These are phyloP conservation scores for Mycena amicta DNA, from an alignment of 768 basidiomycete species.

Conservation along the genomic window DNA sequence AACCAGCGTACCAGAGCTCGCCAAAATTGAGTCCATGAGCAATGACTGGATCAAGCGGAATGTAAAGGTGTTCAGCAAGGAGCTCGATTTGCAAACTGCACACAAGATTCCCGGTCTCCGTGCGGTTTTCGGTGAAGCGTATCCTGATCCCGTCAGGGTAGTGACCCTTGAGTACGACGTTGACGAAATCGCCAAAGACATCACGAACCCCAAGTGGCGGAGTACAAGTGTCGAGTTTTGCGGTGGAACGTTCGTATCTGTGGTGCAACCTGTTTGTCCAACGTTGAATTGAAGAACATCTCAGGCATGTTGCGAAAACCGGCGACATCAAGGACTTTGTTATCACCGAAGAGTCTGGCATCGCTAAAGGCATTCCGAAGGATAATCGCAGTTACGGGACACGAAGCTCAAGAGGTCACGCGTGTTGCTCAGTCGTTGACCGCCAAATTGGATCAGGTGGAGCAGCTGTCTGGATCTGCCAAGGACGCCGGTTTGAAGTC, in stretches of 20 bases:
- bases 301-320: slow-evolving; percentile 91
- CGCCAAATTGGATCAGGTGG: slow-evolving; percentile 62
- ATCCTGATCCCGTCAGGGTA: slow-evolving; percentile 96
- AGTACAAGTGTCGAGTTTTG: slow-evolving; percentile 95
- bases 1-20: slow-evolving; percentile 74
- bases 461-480: slow-evolving; percentile 65
- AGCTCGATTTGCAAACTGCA: slow-evolving; percentile 76
- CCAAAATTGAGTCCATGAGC: slow-evolving; percentile 81
- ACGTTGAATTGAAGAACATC: slow-evolving; percentile 4
- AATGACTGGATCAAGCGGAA: slow-evolving; percentile 90
- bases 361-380: slow-evolving; percentile 97
- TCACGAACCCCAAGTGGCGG: slow-evolving; percentile 90
- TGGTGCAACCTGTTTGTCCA: not conserved
- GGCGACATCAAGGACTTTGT: slow-evolving; percentile 97
- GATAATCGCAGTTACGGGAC: slow-evolving; percentile 91
- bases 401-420: slow-evolving; percentile 85
- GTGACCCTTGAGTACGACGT: slow-evolving; percentile 88
- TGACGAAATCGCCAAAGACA: slow-evolving; percentile 82
- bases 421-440: slow-evolving; percentile 66
- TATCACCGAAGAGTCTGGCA: slow-evolving; percentile 93
- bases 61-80: slow-evolving; percentile 86
- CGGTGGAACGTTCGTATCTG: slow-evolving; percentile 84
- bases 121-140: slow-evolving; percentile 97
- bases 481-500: slow-evolving; percentile 90
- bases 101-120: slow-evolving; percentile 90